These are phyloP conservation scores for Suhomyces kilbournensis DNA, from an alignment of 805 yeast species.

Conservation along the genomic window DNA sequence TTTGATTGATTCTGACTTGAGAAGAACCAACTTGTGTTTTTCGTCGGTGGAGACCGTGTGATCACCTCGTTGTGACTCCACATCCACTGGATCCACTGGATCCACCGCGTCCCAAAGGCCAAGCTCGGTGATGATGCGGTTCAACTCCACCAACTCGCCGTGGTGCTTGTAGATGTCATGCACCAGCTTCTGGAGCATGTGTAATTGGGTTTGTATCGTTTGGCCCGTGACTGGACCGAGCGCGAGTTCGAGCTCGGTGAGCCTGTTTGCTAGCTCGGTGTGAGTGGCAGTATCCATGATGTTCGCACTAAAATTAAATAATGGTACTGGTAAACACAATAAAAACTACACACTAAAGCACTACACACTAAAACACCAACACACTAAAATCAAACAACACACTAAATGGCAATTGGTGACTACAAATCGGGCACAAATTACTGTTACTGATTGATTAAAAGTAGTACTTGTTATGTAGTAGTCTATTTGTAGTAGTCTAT, in stretches of 20 bases:
- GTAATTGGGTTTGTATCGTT: conserved; percentile 13
- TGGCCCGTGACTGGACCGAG: neutral
- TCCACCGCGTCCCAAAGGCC: conserved; percentile 6
- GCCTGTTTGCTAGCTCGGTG: conserved; percentile 6
- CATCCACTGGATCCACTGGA: neutral
- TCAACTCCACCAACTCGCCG: conserved; percentile 18
- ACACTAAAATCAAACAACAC: no score
- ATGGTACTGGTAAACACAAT: no score
- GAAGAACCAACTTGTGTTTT: conserved; percentile 19
- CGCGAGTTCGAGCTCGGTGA: conserved; percentile 9
- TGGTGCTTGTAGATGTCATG: conserved; percentile 13
- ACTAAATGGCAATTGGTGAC: no score
- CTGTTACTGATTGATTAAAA: no score
- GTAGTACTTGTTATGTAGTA: no score
- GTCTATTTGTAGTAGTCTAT: no score
- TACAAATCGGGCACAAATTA: no score
- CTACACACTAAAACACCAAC: no score
- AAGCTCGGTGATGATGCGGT: conserved; percentile 16
- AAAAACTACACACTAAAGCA: no score
- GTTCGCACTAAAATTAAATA: no score
- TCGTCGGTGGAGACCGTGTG: conserved; percentile 1
- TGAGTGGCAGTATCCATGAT: conserved; percentile 4
- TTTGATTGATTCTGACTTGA: conserved; percentile 20
- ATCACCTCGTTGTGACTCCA: neutral
- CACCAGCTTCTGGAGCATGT: conserved; percentile 11